phyloP scores from a whole-genome alignment of 306 rosid species.

The Citrullus colocynthis region DNA sequence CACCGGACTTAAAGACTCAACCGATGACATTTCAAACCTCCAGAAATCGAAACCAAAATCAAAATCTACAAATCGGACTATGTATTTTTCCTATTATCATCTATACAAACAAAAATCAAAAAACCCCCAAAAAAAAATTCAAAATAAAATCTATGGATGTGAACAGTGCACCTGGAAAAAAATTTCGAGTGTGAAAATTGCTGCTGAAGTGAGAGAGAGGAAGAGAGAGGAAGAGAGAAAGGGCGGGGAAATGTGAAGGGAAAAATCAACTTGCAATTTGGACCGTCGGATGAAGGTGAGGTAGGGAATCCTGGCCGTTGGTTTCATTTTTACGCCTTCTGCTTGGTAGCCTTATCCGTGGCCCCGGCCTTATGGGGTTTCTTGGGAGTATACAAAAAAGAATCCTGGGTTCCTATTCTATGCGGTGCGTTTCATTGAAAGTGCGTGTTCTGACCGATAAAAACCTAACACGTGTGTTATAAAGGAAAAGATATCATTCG shows the following conservation, averaged over 20 bases:
- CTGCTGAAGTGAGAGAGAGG: background rate
- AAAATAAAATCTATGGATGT: background rate
- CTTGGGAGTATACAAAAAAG: background rate
- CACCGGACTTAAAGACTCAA: conserved; percentile 47
- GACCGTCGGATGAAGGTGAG: conserved; percentile 42
- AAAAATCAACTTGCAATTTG: conserved; percentile 7
- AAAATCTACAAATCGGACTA: background rate
- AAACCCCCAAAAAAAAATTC: background rate
- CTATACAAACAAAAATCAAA: background rate
- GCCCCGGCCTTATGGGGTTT: background rate
- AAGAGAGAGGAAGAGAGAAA: background rate
- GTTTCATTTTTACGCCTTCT: background rate
- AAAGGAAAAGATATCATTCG: background rate
- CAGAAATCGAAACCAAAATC: conserved; percentile 13
- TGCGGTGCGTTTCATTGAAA: background rate
- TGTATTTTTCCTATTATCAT: background rate
- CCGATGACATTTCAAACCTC: conserved; percentile 40
- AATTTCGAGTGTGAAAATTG: background rate
- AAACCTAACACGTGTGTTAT: background rate
- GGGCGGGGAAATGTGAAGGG: background rate
- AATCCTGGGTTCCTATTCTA: background rate
- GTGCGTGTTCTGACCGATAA: background rate
- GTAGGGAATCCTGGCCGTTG: conserved; percentile 25
- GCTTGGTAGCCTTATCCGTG: conserved; percentile 7
- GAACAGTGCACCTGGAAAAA: conserved; percentile 2